Evolutionary conservation across 768 basidiomycete genomes (phyloP).

Genomic region (Cantharellus cinnabarinus): DNA sequence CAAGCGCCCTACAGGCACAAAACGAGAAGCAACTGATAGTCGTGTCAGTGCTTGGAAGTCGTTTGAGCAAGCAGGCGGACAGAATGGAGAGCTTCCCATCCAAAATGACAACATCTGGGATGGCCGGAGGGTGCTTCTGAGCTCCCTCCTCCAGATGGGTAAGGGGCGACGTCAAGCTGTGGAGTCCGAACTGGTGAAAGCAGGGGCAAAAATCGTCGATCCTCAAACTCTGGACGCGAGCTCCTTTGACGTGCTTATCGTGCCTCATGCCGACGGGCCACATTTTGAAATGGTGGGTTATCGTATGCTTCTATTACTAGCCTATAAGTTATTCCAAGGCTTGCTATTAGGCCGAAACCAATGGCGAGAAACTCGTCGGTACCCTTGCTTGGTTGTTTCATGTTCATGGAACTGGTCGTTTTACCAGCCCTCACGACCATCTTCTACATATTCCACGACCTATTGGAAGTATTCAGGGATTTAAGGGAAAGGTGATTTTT

Average conservation of each 20-base stretch:
- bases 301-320: background rate
- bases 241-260: slow-evolving; percentile 54
- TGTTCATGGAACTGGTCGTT: slow-evolving; percentile 39
- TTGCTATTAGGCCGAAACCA: slow-evolving; percentile 14
- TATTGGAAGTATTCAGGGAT: slow-evolving; percentile 38
- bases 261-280: slow-evolving; percentile 42
- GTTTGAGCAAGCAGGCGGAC: background rate
- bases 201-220: background rate
- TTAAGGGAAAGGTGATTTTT: slow-evolving; percentile 37
- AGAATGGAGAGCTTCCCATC: background rate
- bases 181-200: background rate
- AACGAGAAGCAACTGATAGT: background rate
- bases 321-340: background rate
- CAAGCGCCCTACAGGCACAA: background rate
- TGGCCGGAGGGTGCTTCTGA: slow-evolving; percentile 39
- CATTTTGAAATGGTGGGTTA: slow-evolving; percentile 46
- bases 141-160: slow-evolving; percentile 11
- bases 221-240: slow-evolving; percentile 13
- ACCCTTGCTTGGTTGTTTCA: slow-evolving; percentile 71
- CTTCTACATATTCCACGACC: slow-evolving; percentile 70
- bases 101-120: slow-evolving; percentile 23
- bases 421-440: slow-evolving; percentile 48
- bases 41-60: background rate
- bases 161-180: too few species aligned
- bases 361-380: slow-evolving; percentile 42